Evolutionary conservation across 2,329 filamentous ascomycete genomes (phyloP), one percentile per base, ranked within the genome.

Genomic region (Myriangium duriaei): DNA sequence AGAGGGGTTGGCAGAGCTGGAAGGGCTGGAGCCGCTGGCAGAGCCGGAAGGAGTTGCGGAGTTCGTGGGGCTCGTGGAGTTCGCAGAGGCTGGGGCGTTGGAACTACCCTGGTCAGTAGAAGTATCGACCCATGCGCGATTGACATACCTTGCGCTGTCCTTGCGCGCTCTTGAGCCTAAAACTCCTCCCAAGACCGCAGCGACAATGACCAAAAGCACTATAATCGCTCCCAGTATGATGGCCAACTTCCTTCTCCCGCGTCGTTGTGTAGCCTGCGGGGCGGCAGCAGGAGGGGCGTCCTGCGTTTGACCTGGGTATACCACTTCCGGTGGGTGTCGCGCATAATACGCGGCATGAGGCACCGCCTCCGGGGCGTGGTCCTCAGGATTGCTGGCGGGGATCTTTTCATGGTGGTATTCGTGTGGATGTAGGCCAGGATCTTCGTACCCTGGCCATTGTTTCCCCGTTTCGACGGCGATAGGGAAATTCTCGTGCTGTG

Each of bases 151-250:
- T 7, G 21, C n/a, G n/a, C 19, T 17, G 26, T 29, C 30, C 13
- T 30, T 37, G 9, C 14, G 11, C 26, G 19, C 10, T 29, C 29
- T 21, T 11, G 34, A 30, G 9, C 34, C 34, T n/a, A 37, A 26
- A 12, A 37, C 34, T 30, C 34, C 34, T 10, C 34, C 34, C 6
- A 37, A 26, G 5, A 37, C 26, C 29, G 9, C 34, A 16, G 19
- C 34, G 10, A 37, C 11, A 11, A 37, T 16, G 5, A 37, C 9
- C 12, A 30, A 4, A 3, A 18, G 10, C 4, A 37, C 34, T 14
- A 37, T 37, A n/a, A n/a, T n/a, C n/a, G n/a, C n/a, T n/a, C n/a
- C n/a, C 11, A 18, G 4, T 26, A n/a, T 24, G n/a, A 28, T 35
- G 5, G 16, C 15, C n/a, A 35, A 13, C 16, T 12, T 24, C 18